phyloP scores from a whole-genome alignment of 2,329 filamentous ascomycete species.

The Dactylella cylindrospora region DNA sequence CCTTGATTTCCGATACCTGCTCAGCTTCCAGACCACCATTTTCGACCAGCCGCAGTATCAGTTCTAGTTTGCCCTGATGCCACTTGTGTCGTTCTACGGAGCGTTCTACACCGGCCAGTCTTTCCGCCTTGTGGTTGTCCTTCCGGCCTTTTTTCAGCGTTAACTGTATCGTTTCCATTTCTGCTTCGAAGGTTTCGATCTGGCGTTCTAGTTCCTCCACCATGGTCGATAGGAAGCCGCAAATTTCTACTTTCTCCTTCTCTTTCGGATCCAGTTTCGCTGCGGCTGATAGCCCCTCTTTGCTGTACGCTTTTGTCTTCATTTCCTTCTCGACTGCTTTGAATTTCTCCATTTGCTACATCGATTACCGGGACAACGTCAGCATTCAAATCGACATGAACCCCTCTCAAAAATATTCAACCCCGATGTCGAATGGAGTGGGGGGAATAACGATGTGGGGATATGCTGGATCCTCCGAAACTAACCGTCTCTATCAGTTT shows the following conservation, averaged over 20 bases:
- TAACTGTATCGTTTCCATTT: constrained; percentile 80
- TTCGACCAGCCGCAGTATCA: constrained; percentile 84
- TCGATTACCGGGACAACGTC: constrained; percentile 37
- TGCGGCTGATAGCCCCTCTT: constrained; percentile 89
- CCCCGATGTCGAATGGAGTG: constrained; percentile 11
- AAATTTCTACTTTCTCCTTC: constrained; percentile 84
- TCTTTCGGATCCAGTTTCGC: constrained; percentile 96
- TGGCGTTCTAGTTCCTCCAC: constrained; percentile 92
- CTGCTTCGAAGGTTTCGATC: constrained; percentile 88
- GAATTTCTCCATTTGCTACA: constrained; percentile 98
- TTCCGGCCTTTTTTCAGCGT: constrained; percentile 95
- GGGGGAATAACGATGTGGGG: constrained; percentile 40
- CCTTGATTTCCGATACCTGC: constrained; percentile 83
- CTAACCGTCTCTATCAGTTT: constrained; percentile 95
- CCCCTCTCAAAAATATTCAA: background rate
- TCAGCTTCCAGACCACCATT: constrained; percentile 88
- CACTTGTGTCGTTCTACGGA: constrained; percentile 92
- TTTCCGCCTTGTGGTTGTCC: constrained; percentile 77
- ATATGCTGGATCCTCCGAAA: constrained; percentile 48
- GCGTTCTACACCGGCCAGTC: constrained; percentile 80
- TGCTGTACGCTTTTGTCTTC: constrained; percentile 99
- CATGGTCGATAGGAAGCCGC: constrained; percentile 81
- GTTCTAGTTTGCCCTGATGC: constrained; percentile 89
- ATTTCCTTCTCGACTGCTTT: constrained; percentile 99
- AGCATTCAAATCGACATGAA: constrained; percentile 7